Conservation (phyloP, 768 basidiomycete species). For the Kwoniella pini region DNA sequence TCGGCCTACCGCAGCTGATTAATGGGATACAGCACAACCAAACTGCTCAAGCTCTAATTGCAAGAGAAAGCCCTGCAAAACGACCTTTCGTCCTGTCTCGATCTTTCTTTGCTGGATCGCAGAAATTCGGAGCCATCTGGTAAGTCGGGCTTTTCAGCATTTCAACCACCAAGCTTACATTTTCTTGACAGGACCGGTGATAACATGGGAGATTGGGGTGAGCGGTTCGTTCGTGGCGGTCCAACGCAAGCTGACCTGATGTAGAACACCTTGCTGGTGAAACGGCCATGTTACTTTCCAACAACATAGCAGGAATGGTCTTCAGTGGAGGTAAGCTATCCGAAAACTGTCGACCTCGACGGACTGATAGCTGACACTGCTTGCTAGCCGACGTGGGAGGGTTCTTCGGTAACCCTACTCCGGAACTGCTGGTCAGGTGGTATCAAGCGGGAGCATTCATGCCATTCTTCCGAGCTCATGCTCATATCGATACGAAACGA, state of each 20-base stretch:
- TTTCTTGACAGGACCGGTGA: constrained; percentile 87
- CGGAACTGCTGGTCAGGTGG: constrained; percentile 95
- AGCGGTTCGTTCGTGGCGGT: neutral
- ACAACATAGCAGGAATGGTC: constrained; percentile 84
- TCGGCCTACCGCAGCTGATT: neutral
- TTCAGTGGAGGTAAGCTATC: constrained; percentile 78
- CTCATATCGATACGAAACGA: constrained; percentile 95
- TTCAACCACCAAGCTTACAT: no score
- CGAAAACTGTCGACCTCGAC: neutral
- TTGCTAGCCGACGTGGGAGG: constrained; percentile 89
- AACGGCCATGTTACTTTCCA: constrained; percentile 86
- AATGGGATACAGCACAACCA: constrained; percentile 66
- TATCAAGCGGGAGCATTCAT: constrained; percentile 93
- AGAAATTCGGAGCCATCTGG: constrained; percentile 97
- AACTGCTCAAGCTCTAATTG: constrained; percentile 75
- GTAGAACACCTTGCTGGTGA: constrained; percentile 87
- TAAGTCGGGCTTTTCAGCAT: constrained; percentile 12
- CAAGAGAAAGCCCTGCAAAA: constrained; percentile 70
- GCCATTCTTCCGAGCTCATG: constrained; percentile 98
- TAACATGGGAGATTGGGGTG: constrained; percentile 86
- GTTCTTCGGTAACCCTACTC: constrained; percentile 94
- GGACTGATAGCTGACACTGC: neutral
- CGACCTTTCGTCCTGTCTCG: constrained; percentile 96
- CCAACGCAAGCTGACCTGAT: constrained; percentile 9
- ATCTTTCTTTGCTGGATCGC: constrained; percentile 91